phyloP scores from a whole-genome alignment of 2,329 filamentous ascomycete genomes.

The Colletotrichum filicis region DNA sequence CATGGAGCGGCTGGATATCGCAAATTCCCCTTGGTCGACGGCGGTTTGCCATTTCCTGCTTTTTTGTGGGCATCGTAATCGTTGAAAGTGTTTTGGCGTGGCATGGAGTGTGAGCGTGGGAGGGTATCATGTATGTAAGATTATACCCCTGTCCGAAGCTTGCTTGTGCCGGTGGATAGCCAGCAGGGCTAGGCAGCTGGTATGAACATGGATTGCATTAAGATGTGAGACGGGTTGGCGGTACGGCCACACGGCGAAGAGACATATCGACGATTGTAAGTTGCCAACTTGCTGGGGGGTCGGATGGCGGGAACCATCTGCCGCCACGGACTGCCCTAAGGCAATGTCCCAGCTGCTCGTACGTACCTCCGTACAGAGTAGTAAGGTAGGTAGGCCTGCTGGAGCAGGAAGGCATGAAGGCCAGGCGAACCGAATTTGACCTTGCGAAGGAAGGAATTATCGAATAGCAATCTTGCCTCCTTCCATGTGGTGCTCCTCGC shows the following conservation, averaged over 20 bases:
- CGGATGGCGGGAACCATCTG: constrained; percentile 16
- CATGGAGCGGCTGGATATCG: not conserved
- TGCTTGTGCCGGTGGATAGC: not conserved
- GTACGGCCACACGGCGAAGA: not conserved
- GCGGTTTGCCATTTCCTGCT: constrained; percentile 8
- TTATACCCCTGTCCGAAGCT: constrained; percentile 16
- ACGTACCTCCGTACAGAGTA: not conserved
- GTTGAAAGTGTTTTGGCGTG: not conserved
- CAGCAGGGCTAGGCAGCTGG: not conserved
- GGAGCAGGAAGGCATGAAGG: not conserved
- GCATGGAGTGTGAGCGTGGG: not conserved
- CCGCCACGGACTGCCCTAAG: not conserved
- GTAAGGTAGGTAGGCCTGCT: not conserved
- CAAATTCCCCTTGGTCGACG: not conserved
- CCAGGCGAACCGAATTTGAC: not conserved
- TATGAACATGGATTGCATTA: not conserved
- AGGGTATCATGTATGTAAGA: constrained; percentile 30
- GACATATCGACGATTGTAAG: not conserved
- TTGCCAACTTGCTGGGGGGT: not conserved
- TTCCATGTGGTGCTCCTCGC: constrained; percentile 18
- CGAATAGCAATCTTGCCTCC: constrained; percentile 13
- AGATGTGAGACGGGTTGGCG: constrained; percentile 1
- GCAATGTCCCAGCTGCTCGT: not conserved
- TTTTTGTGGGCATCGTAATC: constrained; percentile 12
- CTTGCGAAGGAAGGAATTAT: not conserved